Conservation (phyloP, 2,329 filamentous ascomycete genomes). For the Pyrenophora teres region DNA sequence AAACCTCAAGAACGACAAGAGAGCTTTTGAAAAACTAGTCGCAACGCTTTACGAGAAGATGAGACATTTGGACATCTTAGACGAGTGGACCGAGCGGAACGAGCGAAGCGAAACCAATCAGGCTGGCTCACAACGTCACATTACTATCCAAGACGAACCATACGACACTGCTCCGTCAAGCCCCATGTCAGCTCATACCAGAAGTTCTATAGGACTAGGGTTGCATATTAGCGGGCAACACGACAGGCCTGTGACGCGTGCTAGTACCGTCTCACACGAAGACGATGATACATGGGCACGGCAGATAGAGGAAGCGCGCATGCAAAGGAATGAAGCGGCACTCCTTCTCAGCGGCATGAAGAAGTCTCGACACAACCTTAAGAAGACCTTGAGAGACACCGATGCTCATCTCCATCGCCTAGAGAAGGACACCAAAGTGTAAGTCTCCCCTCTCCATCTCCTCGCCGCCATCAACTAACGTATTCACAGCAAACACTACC, state of each 20-base stretch:
- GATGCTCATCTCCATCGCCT: constrained; percentile 40
- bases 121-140: constrained; percentile 12
- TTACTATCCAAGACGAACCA: constrained; percentile 13
- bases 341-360: constrained; percentile 42
- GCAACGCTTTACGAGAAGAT: constrained; percentile 39
- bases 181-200: constrained; percentile 14
- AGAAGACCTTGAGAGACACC: constrained; percentile 39
- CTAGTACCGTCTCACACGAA: constrained; percentile 22
- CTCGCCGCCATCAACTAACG: too few species aligned
- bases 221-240: constrained; percentile 10
- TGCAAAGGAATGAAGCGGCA: constrained; percentile 40
- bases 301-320: constrained; percentile 42
- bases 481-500: constrained; percentile 8
- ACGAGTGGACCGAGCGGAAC: constrained; percentile 23
- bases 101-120: constrained; percentile 14
- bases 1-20: constrained; percentile 37
- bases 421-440: constrained; percentile 31
- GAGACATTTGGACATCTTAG: constrained; percentile 30
- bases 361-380: constrained; percentile 35
- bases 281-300: constrained; percentile 37
- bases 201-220: constrained; percentile 10
- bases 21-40: constrained; percentile 38
- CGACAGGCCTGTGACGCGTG: constrained; percentile 27
- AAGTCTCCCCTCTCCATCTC: constrained; percentile 1
- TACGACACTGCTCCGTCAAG: constrained; percentile 18